Evolutionary conservation across 371 early-diverging fungal genomes (phyloP).

Genomic region (Mortierella sp.): DNA sequence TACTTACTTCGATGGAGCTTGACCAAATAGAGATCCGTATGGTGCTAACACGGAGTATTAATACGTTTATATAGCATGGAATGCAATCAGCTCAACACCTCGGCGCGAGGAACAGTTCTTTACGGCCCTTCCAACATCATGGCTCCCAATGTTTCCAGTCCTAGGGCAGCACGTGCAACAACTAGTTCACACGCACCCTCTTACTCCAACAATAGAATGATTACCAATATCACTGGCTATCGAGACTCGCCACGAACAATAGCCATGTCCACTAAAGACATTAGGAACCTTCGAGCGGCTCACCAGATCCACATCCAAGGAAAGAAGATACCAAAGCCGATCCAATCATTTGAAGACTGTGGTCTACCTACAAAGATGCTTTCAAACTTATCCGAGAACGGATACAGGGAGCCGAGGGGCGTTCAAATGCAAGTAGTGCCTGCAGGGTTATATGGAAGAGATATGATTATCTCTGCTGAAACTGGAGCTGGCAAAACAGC

Average conservation of each 20-base stretch:
- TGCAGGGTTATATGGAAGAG: conserved; percentile 73
- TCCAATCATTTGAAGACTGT: conserved; percentile 65
- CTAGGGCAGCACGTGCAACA: neutral
- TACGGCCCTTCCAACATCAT: neutral
- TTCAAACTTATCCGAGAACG: conserved; percentile 56
- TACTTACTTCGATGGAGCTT: too few species aligned
- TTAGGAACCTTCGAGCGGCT: conserved; percentile 56
- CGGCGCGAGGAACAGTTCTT: too few species aligned
- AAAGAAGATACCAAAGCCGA: conserved; percentile 62
- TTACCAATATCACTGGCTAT: conserved; percentile 61
- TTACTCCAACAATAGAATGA: conserved; percentile 57
- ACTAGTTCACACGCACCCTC: neutral
- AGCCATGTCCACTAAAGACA: conserved; percentile 40
- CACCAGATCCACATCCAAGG: conserved; percentile 65
- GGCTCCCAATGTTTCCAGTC: neutral
- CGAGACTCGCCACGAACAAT: conserved; percentile 58
- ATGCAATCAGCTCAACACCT: too few species aligned
- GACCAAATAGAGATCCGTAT: neutral
- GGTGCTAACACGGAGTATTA: too few species aligned
- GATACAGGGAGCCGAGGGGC: conserved; percentile 64
- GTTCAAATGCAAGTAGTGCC: conserved; percentile 81
- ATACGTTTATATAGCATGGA: too few species aligned
- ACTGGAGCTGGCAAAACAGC: conserved; percentile 78
- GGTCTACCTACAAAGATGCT: conserved; percentile 58
- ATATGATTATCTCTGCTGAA: conserved; percentile 76